Base-by-base conservation (phyloP, 2,329 filamentous ascomycete genomes). In the Seiridium unicorne region DNA sequence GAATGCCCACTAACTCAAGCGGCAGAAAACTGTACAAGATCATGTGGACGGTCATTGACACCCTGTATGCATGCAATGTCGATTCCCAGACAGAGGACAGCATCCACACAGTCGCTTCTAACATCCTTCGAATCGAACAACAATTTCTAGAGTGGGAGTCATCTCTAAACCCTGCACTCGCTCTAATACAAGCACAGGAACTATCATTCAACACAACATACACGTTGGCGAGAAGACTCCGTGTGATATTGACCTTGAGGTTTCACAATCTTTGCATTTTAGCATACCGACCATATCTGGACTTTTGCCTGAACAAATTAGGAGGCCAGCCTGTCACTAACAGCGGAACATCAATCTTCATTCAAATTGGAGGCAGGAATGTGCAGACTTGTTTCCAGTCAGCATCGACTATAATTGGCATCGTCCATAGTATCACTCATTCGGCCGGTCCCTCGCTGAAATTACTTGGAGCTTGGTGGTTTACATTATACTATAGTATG, bases 31-130 rank as follows among this genome's bases (percentile, higher is more conserved):
- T 77, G 0, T 76, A 76, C 53, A 66, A 63, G 35, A 70, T 74
- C 7, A 67, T 69, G 57, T 70, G 76, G 56, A 69, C 69, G 47
- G 68, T 77, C 7, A 70, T 82, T 8, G 75, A 80, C 34, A 64
- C 65, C 0, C 69, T 77, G 8, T 81, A 81, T 58, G 78, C 73
- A 7, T 73, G 74, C 56, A 82, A 82, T 51, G 68, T 82, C 2
- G 79, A 74, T 5, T 73, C 70, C 35, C 72, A 70, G 7, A 48
- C 60, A 0, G 60, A 65, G 1, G 61, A 66, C 2, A 66, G 63
- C 2, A 66, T 69, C 1, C 59, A 69, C 7, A 68, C 71, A 8
- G 68, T 70, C 0, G 68, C 75, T 3, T 70, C 75, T 0, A 69
- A 72, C 3, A 68, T 79, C 2, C 70, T 80, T 7, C 67, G 70